A percentile compares a stretch with the other conserved stretches of the same genome.
These are phyloP conservation scores for Sindora glabra DNA, from an alignment of 306 rosid genomes.

Conservation along the genomic window DNA sequence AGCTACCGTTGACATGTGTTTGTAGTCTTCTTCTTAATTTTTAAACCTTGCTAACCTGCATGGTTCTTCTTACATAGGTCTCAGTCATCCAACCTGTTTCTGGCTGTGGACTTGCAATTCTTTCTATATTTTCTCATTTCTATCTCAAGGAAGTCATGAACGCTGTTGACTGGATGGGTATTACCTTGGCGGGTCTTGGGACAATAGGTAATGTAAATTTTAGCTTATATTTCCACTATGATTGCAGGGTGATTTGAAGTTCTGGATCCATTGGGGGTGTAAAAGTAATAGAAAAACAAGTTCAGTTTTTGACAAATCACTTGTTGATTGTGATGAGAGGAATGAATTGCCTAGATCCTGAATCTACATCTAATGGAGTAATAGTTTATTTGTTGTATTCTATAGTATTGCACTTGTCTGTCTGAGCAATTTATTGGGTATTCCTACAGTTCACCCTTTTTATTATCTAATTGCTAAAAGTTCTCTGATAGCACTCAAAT, in stretches of 20 bases:
- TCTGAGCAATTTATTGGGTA: neutral
- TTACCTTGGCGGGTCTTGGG: slow-evolving; percentile 87
- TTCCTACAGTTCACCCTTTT: neutral
- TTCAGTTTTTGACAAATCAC: neutral
- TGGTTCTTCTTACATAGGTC: slow-evolving; percentile 46
- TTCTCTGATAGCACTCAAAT: neutral
- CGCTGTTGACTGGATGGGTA: slow-evolving; percentile 87
- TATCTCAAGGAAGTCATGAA: slow-evolving; percentile 94
- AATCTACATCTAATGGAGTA: neutral
- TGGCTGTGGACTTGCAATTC: slow-evolving; percentile 94
- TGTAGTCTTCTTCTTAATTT: neutral
- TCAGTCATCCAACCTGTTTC: slow-evolving; percentile 97
- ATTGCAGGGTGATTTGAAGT: too few species aligned
- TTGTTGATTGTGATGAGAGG: neutral
- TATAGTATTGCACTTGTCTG: neutral
- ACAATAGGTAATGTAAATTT: slow-evolving; percentile 92
- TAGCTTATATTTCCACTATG: neutral
- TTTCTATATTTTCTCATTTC: slow-evolving; percentile 90
- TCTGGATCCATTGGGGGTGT: too few species aligned
- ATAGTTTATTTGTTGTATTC: neutral
- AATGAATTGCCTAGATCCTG: neutral
- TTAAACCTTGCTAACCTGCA: slow-evolving; percentile 5
- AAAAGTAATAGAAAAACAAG: neutral
- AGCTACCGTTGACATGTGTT: neutral
- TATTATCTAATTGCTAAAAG: neutral